Conservation (phyloP, 129 eudicot species). For the Flaveria trinervia region DNA sequence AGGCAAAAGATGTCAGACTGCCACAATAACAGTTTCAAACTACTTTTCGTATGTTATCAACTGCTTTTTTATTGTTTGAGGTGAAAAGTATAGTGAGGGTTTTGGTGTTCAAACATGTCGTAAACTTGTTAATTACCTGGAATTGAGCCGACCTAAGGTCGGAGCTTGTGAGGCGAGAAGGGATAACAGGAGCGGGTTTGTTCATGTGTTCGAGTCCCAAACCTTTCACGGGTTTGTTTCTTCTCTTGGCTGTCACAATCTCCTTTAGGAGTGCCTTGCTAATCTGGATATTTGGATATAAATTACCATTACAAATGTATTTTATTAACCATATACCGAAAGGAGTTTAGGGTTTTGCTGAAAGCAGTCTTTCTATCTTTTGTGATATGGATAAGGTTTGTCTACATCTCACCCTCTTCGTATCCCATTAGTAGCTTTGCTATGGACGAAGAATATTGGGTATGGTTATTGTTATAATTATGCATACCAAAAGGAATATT, state of each 20-base stretch:
- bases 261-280: constrained; percentile 87
- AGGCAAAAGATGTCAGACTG: constrained; percentile 72
- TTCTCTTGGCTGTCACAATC: constrained; percentile 54
- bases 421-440: too few species aligned
- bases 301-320: background rate
- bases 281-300: constrained; percentile 46
- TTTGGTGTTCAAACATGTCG: background rate
- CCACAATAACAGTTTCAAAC: constrained; percentile 20
- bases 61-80: background rate
- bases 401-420: too few species aligned
- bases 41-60: constrained; percentile 4
- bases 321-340: background rate
- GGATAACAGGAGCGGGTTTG: constrained; percentile 60
- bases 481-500: background rate
- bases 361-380: too few species aligned
- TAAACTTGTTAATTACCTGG: constrained; percentile 21
- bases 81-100: background rate
- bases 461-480: too few species aligned
- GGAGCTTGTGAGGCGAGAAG: constrained; percentile 69
- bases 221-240: constrained; percentile 68
- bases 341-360: background rate
- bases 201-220: constrained; percentile 94
- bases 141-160: constrained; percentile 45
- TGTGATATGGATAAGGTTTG: too few species aligned
- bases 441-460: too few species aligned